phyloP scores from a whole-genome alignment of 768 basidiomycete genomes.

The Lyophyllum decastes region DNA sequence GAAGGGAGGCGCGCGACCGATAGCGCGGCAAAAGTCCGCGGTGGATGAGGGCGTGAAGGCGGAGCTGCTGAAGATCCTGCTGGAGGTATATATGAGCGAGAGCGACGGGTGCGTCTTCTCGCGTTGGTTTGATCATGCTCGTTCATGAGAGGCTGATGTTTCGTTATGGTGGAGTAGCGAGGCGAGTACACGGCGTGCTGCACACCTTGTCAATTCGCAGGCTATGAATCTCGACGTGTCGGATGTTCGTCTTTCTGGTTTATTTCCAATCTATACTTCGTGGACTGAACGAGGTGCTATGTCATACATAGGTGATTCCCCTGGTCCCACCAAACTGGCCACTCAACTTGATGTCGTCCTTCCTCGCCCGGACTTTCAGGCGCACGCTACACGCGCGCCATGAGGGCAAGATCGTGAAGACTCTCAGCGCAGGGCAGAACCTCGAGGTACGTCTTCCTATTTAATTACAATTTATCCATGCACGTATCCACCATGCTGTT shows the following conservation, averaged over 20 bases:
- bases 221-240: conserved; percentile 74
- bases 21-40: conserved; percentile 33
- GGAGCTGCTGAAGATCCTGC: conserved; percentile 64
- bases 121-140: neutral
- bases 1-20: conserved; percentile 20
- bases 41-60: conserved; percentile 53
- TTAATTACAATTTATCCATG: neutral
- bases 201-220: conserved; percentile 77
- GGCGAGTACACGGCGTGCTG: conserved; percentile 55
- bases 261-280: neutral
- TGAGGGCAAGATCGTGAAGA: conserved; percentile 78
- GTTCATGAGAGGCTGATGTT: neutral
- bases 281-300: neutral
- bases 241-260: conserved; percentile 60
- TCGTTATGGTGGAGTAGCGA: conserved; percentile 36
- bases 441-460: conserved; percentile 47
- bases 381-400: conserved; percentile 69
- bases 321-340: conserved; percentile 79
- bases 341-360: conserved; percentile 67
- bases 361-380: conserved; percentile 78
- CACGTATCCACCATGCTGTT: neutral
- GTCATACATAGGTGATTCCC: conserved; percentile 53
- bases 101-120: conserved; percentile 58
- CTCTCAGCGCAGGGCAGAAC: conserved; percentile 78
- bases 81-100: conserved; percentile 85